phyloP scores from a whole-genome alignment of 768 basidiomycete genomes.

The Hygrophorus pudorinus region DNA sequence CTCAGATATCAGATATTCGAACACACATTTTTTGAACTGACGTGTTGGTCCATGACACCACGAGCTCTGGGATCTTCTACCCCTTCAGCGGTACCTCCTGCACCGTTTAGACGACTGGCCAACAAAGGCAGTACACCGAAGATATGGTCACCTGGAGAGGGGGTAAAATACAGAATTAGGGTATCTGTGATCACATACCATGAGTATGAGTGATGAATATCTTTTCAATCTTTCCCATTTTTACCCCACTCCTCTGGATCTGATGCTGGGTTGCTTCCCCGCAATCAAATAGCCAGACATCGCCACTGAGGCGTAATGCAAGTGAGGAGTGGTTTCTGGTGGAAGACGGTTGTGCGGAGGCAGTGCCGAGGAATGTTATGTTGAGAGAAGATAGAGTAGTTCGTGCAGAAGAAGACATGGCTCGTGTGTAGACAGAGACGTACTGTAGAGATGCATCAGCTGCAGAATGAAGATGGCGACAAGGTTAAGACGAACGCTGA shows the following conservation, averaged over 20 bases:
- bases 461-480: too few relatives aligned
- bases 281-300: conserved; percentile 82
- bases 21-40: conserved; percentile 14
- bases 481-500: too few relatives aligned
- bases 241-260: conserved; percentile 60
- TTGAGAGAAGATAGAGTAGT: conserved; percentile 27
- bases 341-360: conserved; percentile 70
- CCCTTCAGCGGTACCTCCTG: conserved; percentile 53
- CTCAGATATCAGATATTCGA: background rate
- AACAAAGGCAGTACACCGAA: conserved; percentile 66
- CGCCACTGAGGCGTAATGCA: conserved; percentile 52
- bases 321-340: conserved; percentile 73
- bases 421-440: background rate
- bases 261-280: conserved; percentile 79
- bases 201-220: conserved; percentile 88
- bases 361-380: conserved; percentile 72
- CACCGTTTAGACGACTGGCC: conserved; percentile 61
- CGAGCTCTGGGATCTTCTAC: conserved; percentile 48
- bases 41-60: conserved; percentile 24
- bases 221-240: conserved; percentile 71
- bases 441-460: too few relatives aligned
- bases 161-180: conserved; percentile 5
- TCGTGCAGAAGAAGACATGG: background rate
- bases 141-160: conserved; percentile 64
- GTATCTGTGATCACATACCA: conserved; percentile 32